A percentile compares a stretch with the other conserved stretches of the same genome.
These are phyloP conservation scores for Saturnispora bothae DNA, from an alignment of 805 yeast genomes.

Conservation along the genomic window DNA sequence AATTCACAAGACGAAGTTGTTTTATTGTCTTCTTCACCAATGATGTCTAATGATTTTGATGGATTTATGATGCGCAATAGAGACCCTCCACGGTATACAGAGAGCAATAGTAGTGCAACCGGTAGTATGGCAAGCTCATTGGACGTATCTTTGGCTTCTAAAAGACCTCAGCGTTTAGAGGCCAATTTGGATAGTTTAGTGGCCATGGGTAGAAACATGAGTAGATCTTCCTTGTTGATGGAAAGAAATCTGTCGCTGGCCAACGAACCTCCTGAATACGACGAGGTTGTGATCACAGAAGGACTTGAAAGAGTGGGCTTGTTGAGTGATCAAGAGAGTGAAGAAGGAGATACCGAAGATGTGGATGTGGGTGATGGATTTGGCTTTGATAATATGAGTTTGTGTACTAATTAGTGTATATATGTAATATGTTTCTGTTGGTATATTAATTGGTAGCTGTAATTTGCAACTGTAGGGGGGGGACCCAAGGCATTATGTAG, in stretches of 20 bases:
- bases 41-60: constrained; percentile 15
- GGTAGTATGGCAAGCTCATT: too few species aligned
- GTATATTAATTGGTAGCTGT: too few species aligned
- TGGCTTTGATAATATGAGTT: constrained; percentile 7
- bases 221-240: constrained; percentile 19
- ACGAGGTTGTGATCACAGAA: constrained; percentile 16
- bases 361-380: not conserved
- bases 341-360: constrained; percentile 1
- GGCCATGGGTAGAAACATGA: constrained; percentile 15
- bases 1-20: constrained; percentile 38
- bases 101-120: not conserved
- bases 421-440: too few species aligned
- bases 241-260: constrained; percentile 9
- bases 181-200: constrained; percentile 1
- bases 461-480: too few species aligned
- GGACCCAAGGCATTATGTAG: too few species aligned
- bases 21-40: constrained; percentile 38
- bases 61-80: not conserved
- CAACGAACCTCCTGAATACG: constrained; percentile 21
- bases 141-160: too few species aligned
- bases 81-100: constrained; percentile 4
- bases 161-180: too few species aligned
- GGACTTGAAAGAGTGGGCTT: constrained; percentile 18
- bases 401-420: constrained; percentile 1
- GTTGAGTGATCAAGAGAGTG: constrained; percentile 16